Evolutionary conservation across 1,284 basidiomycete species (phyloP).

Genomic region (Apiotrichum brassicae): DNA sequence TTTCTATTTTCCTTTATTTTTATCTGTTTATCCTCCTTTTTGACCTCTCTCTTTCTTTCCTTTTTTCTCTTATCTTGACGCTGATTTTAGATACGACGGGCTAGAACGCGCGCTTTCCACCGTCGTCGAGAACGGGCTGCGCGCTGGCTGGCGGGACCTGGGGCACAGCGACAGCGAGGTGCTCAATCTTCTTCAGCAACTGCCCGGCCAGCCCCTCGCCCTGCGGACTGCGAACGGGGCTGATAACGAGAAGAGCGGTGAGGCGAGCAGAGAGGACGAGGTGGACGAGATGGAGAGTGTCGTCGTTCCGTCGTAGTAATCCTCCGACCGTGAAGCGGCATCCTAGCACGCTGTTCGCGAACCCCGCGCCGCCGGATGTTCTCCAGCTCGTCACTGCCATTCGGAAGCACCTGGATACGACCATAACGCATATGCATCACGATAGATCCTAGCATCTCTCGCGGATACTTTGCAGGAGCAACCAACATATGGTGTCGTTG

Average conservation of each 20-base stretch:
- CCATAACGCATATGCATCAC: too few relatives aligned
- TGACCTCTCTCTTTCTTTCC: slow-evolving; percentile 2
- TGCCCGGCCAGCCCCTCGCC: slow-evolving; percentile 15
- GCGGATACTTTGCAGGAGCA: too few relatives aligned
- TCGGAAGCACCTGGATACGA: too few relatives aligned
- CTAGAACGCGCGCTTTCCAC: slow-evolving; percentile 61
- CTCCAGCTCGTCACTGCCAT: too few relatives aligned
- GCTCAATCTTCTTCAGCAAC: slow-evolving; percentile 15
- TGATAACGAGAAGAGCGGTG: neutral
- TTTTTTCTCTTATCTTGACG: neutral
- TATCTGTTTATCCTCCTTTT: neutral
- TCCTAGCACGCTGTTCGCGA: too few relatives aligned
- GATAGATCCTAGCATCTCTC: too few relatives aligned
- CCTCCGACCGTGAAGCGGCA: too few relatives aligned
- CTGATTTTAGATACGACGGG: slow-evolving; percentile 35
- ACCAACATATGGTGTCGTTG: too few relatives aligned
- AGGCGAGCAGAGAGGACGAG: neutral
- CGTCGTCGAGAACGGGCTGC: slow-evolving; percentile 64
- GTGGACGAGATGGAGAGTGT: neutral
- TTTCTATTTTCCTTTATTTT: too few relatives aligned
- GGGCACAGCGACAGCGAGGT: slow-evolving; percentile 32
- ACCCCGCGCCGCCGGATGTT: too few relatives aligned
- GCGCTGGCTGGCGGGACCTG: slow-evolving; percentile 55
- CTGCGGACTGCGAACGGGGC: slow-evolving; percentile 8
- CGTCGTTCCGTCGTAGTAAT: neutral